Base-by-base conservation (phyloP, 2,329 filamentous ascomycete species). In the Penicillium nordicum region DNA sequence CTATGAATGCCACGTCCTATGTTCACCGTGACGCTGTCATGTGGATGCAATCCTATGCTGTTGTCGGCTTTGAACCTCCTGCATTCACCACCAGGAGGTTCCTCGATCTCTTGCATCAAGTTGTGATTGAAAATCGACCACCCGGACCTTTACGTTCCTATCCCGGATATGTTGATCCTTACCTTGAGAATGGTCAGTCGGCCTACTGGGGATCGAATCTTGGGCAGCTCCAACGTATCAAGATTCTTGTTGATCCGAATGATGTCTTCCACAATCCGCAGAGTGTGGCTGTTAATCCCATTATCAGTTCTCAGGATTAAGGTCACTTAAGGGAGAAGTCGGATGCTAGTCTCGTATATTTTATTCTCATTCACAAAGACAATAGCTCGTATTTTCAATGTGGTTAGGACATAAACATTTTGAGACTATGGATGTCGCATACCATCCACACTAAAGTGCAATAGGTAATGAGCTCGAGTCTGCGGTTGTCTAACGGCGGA, bases 11-110 rank as follows among this genome's bases (percentile, higher is more conserved):
- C 10, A 87, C 85, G 0, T 80, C 84, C 8, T 88, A 86, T 64
- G 79, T 81, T 0, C 85, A 88, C 64, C 81, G 86, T 45, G 82
- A 88, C 74, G 83, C 83, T 60, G 63, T 87, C 40, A 81, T 87
- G 71, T 86, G 85, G 73, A 80, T 85, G 66, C 83, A 88, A 65
- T 82, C 80, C 0, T 88, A 87, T 64, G 82, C 78, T 9, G 65
- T 87, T 43, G 82, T 80, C 18, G 63, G 83, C 0, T 72, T 77
- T 0, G 71, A 71, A 1, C 65, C 61, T 21, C 48, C 48, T 6
- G 0, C 60, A 86, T 14, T 76, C 74, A 1, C 59, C 74, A n/a
- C 80, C 2, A 78, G 74, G 53, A 63, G 71, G 0, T 86, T 87
- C 52, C 67, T 86, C 38, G 71, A 75, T 16, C 79, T 79, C 6